A percentile compares a stretch with the other conserved stretches of the same genome.
phyloP scores from a whole-genome alignment of 148 eudicot genomes.

The Camellia lanceoleosa region DNA sequence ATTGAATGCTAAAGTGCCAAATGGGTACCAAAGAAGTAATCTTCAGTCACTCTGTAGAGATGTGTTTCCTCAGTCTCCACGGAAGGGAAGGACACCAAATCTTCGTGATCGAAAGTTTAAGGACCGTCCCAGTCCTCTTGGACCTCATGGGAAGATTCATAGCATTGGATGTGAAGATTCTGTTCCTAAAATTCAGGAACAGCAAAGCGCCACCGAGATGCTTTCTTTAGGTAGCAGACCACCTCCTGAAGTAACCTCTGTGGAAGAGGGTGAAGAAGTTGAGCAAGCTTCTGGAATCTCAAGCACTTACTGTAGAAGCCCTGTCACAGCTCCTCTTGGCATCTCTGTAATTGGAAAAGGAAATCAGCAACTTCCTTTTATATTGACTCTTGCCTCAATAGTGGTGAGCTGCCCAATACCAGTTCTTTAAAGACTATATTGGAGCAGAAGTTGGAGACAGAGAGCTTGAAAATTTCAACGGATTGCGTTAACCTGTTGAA shows the following conservation, averaged over 20 bases:
- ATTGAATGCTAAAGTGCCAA: conserved; percentile 41
- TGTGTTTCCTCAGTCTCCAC: conserved; percentile 53
- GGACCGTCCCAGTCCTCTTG: conserved; percentile 71
- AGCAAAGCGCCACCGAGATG: conserved; percentile 68
- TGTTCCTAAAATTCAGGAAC: conserved; percentile 44
- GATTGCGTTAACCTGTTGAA: conserved; percentile 69
- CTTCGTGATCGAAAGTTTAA: conserved; percentile 48
- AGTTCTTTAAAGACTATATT: conserved; percentile 48
- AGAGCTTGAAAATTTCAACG: conserved; percentile 48
- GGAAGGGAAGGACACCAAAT: conserved; percentile 56
- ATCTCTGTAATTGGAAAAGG: conserved; percentile 52
- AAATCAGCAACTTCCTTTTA: conserved; percentile 18
- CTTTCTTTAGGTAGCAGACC: conserved; percentile 66
- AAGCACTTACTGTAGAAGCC: conserved; percentile 59
- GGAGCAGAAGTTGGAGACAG: conserved; percentile 55
- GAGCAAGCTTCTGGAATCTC: conserved; percentile 62
- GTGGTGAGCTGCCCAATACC: conserved; percentile 59
- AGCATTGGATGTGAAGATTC: conserved; percentile 32
- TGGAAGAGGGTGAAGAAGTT: conserved; percentile 81
- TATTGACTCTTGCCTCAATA: conserved; percentile 43
- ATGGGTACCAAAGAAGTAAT: conserved; percentile 55
- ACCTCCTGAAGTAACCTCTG: conserved; percentile 57
- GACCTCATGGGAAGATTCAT: conserved; percentile 62
- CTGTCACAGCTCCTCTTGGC: conserved; percentile 74
- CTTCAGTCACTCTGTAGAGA: conserved; percentile 58